Evolutionary conservation across 2,329 filamentous ascomycete genomes (phyloP), one percentile per base, ranked within the genome.

Genomic region (Trichoderma hamatum): DNA sequence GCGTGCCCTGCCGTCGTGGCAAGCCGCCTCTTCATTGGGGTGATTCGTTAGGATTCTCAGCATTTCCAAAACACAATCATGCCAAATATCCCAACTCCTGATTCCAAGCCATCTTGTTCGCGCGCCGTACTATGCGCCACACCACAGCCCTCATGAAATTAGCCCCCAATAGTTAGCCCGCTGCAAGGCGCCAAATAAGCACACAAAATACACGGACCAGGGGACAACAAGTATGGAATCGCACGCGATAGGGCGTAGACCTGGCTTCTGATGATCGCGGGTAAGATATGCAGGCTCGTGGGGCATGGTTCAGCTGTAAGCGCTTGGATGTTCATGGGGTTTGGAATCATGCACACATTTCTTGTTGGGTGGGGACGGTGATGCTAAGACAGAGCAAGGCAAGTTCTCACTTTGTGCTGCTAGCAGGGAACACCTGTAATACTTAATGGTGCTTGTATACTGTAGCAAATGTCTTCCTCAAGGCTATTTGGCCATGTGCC

Each of bases 281-380:
- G 51, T 58, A 34, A 58, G 46, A 56, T 66, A 46, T 66, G 63
- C 63, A 58, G 21, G 63, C 63, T 26, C 63, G 63, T 66, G 63
- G 63, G 63, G 63, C 63, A 19, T 49, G 36, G 52, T 66, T 58
- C 52, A 66, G 52, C 63, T 56, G 63, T 66, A 66, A 66, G 63
- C 63, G 34, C 63, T 66, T 66, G 63, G 63, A 6, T 49, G 63
- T 58, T 58, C 36, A 30, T 66, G 63, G 39, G 52, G 34, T 66
- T 66, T 66, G 63, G 52, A 66, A 66, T 66, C 63, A 66, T 58
- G 63, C 52, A 65, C 51, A 55, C 51, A 32, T 30, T 30, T 65
- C 36, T 49, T 58, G 51, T 30, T 49, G 26, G 14, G 63, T 58
- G 63, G 63, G 46, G 36, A 43, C 36, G 5, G 4, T 55, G 52